These are phyloP conservation scores for Kwoniella dejecticola DNA, from an alignment of 768 basidiomycete genomes.

Conservation along the genomic window DNA sequence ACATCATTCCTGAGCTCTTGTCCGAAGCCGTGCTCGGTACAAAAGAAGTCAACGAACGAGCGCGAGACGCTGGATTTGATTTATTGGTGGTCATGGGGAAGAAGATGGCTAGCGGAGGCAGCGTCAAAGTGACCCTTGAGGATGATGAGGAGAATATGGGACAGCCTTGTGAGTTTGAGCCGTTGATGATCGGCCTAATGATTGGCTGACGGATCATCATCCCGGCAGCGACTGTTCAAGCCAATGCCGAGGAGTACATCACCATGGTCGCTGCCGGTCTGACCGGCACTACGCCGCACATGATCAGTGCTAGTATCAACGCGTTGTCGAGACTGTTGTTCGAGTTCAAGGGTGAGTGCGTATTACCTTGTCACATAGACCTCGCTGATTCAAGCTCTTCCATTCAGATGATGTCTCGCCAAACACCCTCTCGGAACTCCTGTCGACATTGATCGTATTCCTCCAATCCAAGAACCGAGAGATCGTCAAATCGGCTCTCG, in stretches of 20 bases:
- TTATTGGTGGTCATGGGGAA: slow-evolving; percentile 85
- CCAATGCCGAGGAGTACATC: slow-evolving; percentile 85
- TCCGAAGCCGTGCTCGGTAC: slow-evolving; percentile 94
- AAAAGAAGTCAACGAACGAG: slow-evolving; percentile 94
- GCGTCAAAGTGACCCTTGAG: slow-evolving; percentile 74
- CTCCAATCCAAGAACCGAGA: slow-evolving; percentile 87
- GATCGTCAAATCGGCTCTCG: slow-evolving; percentile 94
- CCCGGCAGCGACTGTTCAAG: slow-evolving; percentile 51
- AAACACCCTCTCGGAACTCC: slow-evolving; percentile 77
- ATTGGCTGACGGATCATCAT: background rate
- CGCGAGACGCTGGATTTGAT: slow-evolving; percentile 84
- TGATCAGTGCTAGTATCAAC: slow-evolving; percentile 96
- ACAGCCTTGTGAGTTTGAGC: slow-evolving; percentile 33
- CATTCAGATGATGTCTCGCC: slow-evolving; percentile 67
- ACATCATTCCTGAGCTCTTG: slow-evolving; percentile 82
- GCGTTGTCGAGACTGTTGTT: slow-evolving; percentile 90
- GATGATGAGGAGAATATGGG: slow-evolving; percentile 58
- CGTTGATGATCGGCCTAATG: background rate
- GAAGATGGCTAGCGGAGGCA: slow-evolving; percentile 85
- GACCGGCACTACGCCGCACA: slow-evolving; percentile 89
- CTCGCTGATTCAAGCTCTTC: background rate
- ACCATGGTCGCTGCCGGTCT: slow-evolving; percentile 96
- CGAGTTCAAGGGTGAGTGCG: slow-evolving; percentile 80
- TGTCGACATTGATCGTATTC: slow-evolving; percentile 85
- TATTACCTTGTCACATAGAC: background rate